Conservation (phyloP, 1,284 basidiomycete species). For the Filobasidium uniguttulatum region DNA sequence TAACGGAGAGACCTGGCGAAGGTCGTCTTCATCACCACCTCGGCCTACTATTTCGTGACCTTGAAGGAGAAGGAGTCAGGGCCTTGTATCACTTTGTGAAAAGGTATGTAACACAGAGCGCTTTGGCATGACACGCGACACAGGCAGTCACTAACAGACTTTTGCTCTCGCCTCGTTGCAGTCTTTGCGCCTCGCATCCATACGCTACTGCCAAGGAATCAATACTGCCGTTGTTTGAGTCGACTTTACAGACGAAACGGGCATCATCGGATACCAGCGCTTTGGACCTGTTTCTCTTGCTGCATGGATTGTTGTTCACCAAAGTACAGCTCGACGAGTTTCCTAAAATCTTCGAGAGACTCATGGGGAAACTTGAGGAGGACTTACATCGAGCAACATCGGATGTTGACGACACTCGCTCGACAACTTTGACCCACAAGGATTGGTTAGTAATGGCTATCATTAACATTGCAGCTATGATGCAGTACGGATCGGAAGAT, state of each 20-base stretch:
- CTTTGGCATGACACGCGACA: background rate
- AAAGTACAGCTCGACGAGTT: constrained; percentile 89
- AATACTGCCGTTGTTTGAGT: constrained; percentile 70
- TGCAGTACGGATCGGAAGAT: constrained; percentile 75
- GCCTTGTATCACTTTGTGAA: constrained; percentile 90
- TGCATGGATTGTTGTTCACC: constrained; percentile 94
- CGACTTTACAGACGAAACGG: constrained; percentile 50
- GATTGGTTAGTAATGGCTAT: constrained; percentile 95
- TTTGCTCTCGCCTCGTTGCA: constrained; percentile 32
- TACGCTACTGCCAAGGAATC: constrained; percentile 77
- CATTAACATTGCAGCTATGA: constrained; percentile 62
- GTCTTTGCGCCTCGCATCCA: constrained; percentile 78
- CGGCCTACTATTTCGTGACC: constrained; percentile 71
- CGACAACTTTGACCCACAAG: too few species aligned
- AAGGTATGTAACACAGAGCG: constrained; percentile 46
- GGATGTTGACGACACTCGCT: too few species aligned
- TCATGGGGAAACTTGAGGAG: constrained; percentile 63
- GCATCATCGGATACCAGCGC: constrained; percentile 62
- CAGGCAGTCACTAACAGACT: constrained; percentile 11
- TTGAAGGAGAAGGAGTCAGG: constrained; percentile 67
- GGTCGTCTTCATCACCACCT: constrained; percentile 90
- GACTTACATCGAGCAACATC: constrained; percentile 46
- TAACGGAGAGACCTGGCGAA: constrained; percentile 75
- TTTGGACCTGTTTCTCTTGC: constrained; percentile 71
- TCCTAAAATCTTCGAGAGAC: constrained; percentile 58